Evolutionary conservation across 371 early-diverging fungal species (phyloP).

Genomic region (Syncephalis fuscata): DNA sequence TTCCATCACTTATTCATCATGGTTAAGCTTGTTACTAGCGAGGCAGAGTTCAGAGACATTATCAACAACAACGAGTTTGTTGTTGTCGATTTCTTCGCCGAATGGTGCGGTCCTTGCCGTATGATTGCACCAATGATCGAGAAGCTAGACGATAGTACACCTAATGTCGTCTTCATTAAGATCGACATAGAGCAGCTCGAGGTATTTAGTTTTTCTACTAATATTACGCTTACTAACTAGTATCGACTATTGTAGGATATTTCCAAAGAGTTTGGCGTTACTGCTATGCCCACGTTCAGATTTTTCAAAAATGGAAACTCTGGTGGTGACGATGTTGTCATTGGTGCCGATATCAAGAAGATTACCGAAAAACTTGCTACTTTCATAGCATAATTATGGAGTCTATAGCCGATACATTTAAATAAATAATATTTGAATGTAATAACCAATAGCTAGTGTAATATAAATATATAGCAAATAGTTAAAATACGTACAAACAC

Average conservation of each 20-base stretch:
- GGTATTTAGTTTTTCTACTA: conserved; percentile 8
- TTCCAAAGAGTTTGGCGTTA: not conserved
- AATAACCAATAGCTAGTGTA: too few relatives aligned
- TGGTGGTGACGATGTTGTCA: not conserved
- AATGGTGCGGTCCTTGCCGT: conserved; percentile 58
- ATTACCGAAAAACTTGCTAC: too few relatives aligned
- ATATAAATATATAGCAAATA: too few relatives aligned
- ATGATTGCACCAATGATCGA: conserved; percentile 58
- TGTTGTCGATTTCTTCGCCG: conserved; percentile 11
- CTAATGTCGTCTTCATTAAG: conserved; percentile 56
- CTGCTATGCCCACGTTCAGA: not conserved
- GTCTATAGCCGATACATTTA: too few relatives aligned
- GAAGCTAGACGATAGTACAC: conserved; percentile 22
- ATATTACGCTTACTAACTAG: not conserved
- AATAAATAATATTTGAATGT: too few relatives aligned
- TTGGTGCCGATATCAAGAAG: conserved; percentile 2
- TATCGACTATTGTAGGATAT: not conserved
- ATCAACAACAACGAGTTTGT: not conserved
- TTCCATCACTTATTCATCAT: too few relatives aligned
- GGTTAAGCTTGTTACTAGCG: not conserved
- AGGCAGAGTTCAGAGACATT: not conserved
- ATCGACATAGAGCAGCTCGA: conserved; percentile 59
- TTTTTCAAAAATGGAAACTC: not conserved
- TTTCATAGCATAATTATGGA: too few relatives aligned
- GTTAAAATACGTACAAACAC: too few relatives aligned